These are phyloP conservation scores for Malbranchea cinnamomea DNA, from an alignment of 2,329 filamentous ascomycete genomes.

Conservation along the genomic window DNA sequence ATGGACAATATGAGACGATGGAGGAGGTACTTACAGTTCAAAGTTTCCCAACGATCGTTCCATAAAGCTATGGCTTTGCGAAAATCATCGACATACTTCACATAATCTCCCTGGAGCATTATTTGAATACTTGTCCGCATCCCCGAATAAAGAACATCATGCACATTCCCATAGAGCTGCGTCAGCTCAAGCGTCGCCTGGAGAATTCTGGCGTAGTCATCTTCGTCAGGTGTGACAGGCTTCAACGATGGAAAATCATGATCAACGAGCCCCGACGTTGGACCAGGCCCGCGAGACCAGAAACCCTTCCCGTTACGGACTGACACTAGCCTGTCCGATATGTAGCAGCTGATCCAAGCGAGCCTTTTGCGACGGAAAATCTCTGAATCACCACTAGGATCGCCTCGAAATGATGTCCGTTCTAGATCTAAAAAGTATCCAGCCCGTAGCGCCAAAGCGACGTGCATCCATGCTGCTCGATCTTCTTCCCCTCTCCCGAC, in stretches of 20 bases:
- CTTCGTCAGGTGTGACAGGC: conserved; percentile 42
- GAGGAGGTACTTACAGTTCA: conserved; percentile 38
- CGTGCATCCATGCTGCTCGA: conserved; percentile 63
- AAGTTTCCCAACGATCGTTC: conserved; percentile 54
- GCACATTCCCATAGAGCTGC: conserved; percentile 57
- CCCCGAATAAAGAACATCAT: conserved; percentile 59
- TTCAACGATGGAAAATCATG: conserved; percentile 54
- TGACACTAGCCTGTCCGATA: conserved; percentile 52
- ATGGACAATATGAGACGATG: conserved; percentile 9
- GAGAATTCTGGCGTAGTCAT: conserved; percentile 54
- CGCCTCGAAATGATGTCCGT: conserved; percentile 49
- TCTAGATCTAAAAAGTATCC: conserved; percentile 58
- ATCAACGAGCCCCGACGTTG: conserved; percentile 47
- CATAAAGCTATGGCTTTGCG: conserved; percentile 52
- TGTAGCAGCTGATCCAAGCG: conserved; percentile 55
- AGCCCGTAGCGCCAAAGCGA: conserved; percentile 53
- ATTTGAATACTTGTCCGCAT: conserved; percentile 54
- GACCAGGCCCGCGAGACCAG: conserved; percentile 57
- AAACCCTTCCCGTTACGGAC: conserved; percentile 58
- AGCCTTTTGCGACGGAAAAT: conserved; percentile 48
- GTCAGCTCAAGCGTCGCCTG: conserved; percentile 58
- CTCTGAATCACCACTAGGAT: conserved; percentile 43
- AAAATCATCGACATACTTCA: conserved; percentile 63
- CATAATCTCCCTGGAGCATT: conserved; percentile 56
- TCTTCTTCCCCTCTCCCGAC: conserved; percentile 61